Evolutionary conservation across 257 asterid species (phyloP).

Genomic region (Solanum verrucosum): DNA sequence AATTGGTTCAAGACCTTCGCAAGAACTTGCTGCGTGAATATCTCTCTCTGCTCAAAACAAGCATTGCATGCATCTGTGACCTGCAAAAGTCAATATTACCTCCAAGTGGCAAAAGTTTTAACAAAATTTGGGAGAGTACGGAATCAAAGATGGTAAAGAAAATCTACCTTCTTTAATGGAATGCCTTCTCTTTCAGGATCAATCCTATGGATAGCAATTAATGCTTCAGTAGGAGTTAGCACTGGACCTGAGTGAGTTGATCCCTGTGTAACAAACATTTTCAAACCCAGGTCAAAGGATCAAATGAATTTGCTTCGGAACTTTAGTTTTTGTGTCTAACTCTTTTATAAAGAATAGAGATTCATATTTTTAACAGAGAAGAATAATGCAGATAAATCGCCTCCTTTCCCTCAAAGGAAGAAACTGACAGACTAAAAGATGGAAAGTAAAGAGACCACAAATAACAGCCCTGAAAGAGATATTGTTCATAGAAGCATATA

Average conservation of each 20-base stretch:
- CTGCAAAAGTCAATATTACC: conserved; percentile 35
- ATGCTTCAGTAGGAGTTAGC: conserved; percentile 90
- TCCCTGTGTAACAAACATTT: conserved; percentile 45
- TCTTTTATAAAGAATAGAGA: background rate
- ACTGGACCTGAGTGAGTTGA: conserved; percentile 48
- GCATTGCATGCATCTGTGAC: conserved; percentile 97
- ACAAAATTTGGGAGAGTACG: background rate
- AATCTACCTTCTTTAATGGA: conserved; percentile 79
- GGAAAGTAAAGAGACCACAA: background rate
- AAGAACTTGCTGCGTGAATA: conserved; percentile 85
- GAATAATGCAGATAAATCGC: background rate
- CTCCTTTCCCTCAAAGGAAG: background rate
- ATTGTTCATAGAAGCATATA: conserved; percentile 3
- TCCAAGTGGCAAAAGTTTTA: conserved; percentile 10
- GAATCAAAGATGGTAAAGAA: background rate
- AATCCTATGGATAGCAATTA: conserved; percentile 88
- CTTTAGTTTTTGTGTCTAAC: background rate
- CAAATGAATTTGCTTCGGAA: background rate
- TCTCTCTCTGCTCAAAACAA: conserved; percentile 84
- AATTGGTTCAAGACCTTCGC: conserved; percentile 95
- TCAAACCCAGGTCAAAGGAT: background rate
- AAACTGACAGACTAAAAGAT: background rate
- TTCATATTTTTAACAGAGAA: background rate
- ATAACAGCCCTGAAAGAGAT: background rate
- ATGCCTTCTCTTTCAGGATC: conserved; percentile 89